Evolutionary conservation across 2,329 filamentous ascomycete species (phyloP).

Genomic region (Talaromyces sp.): DNA sequence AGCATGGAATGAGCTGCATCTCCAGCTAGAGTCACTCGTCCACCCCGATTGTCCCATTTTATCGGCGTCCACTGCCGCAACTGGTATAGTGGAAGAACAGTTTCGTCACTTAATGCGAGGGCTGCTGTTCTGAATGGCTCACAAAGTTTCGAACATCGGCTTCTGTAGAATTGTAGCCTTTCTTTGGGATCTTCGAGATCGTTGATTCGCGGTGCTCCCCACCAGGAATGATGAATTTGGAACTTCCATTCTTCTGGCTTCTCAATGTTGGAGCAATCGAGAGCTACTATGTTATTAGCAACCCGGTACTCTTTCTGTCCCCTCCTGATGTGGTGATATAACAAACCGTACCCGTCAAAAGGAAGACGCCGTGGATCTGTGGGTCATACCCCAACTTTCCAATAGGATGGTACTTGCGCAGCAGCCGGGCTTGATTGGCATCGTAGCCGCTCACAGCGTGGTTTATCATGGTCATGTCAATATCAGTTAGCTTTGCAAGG

Average conservation of each 20-base stretch:
- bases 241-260: constrained; percentile 6
- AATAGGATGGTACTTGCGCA: constrained; percentile 7
- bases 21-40: constrained; percentile 2
- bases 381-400: constrained; percentile 6
- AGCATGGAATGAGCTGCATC: constrained; percentile 8
- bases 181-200: constrained; percentile 2
- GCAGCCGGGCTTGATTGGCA: not conserved
- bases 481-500: not conserved
- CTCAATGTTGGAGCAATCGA: constrained; percentile 3
- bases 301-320: not conserved
- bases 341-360: not conserved
- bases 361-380: constrained; percentile 3
- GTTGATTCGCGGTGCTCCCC: constrained; percentile 1
- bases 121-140: constrained; percentile 6
- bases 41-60: constrained; percentile 4
- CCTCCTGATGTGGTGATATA: not conserved
- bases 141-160: constrained; percentile 1
- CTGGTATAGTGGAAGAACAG: constrained; percentile 1
- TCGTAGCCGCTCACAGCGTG: not conserved
- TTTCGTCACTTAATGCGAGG: constrained; percentile 1
- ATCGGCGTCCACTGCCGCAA: constrained; percentile 6
- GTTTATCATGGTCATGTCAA: constrained; percentile 5
- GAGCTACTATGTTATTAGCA: not conserved
- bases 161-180: constrained; percentile 2
- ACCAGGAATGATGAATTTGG: constrained; percentile 5